phyloP scores from a whole-genome alignment of 1,139 yeast species.

The Cylindricascospora bacillispora region DNA sequence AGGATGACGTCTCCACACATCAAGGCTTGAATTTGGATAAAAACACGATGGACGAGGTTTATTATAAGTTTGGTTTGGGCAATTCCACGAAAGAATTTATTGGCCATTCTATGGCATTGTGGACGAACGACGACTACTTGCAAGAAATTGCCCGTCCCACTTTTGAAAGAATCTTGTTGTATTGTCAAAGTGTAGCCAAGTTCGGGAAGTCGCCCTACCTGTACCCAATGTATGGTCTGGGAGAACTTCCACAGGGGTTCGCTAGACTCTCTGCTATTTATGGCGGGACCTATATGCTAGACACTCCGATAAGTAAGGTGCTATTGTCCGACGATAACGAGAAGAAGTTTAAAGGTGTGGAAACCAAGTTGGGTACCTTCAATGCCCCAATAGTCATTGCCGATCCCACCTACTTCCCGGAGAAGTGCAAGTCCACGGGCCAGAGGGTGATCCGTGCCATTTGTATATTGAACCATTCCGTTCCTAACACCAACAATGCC shows the following conservation, averaged over 20 bases:
- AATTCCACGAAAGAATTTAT: slow-evolving; percentile 90
- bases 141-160: slow-evolving; percentile 88
- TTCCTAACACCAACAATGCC: slow-evolving; percentile 68
- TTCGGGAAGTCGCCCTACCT: slow-evolving; percentile 95
- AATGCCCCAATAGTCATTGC: slow-evolving; percentile 91
- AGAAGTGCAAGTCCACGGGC: slow-evolving; percentile 74
- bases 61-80: slow-evolving; percentile 81
- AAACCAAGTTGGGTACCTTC: slow-evolving; percentile 84
- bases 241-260: slow-evolving; percentile 97
- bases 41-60: slow-evolving; percentile 87
- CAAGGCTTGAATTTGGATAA: slow-evolving; percentile 76
- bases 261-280: slow-evolving; percentile 94
- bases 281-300: slow-evolving; percentile 98
- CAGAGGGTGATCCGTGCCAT: slow-evolving; percentile 87
- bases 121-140: slow-evolving; percentile 86
- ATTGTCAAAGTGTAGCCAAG: slow-evolving; percentile 82
- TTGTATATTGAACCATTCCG: slow-evolving; percentile 83
- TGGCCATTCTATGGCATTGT: slow-evolving; percentile 98
- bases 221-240: slow-evolving; percentile 92
- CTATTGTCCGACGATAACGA: slow-evolving; percentile 52
- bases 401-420: slow-evolving; percentile 97
- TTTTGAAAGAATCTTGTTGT: slow-evolving; percentile 71
- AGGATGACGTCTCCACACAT: slow-evolving; percentile 68
- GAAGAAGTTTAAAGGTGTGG: slow-evolving; percentile 63
- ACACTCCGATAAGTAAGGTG: slow-evolving; percentile 87